Evolutionary conservation across 305 asterid genomes (phyloP).

Genomic region (Fraxinus floribunda): DNA sequence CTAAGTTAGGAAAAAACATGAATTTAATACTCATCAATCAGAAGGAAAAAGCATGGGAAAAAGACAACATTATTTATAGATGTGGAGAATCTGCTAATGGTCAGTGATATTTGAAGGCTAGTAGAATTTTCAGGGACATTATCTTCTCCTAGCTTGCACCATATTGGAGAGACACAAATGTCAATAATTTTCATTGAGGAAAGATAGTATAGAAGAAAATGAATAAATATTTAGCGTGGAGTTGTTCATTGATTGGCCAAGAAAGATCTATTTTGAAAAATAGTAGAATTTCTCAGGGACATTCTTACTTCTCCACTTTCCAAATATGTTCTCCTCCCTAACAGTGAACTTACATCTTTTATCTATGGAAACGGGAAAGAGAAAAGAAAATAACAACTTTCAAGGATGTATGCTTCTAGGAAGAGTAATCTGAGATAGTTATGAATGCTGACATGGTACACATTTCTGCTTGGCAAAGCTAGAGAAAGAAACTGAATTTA

Average conservation of each 20-base stretch:
- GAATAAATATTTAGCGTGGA: not conserved
- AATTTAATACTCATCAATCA: not conserved
- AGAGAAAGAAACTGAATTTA: not conserved
- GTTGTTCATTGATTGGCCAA: not conserved
- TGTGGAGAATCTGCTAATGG: not conserved
- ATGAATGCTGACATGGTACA: not conserved
- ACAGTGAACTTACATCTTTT: not conserved
- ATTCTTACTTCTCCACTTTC: not conserved
- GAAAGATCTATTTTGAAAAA: not conserved
- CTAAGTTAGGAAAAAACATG: not conserved
- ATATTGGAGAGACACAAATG: not conserved
- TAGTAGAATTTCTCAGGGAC: slow-evolving; percentile 2
- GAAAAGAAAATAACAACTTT: not conserved
- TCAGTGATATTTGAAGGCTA: not conserved
- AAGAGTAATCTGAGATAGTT: not conserved
- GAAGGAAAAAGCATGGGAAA: not conserved
- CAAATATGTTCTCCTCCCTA: not conserved
- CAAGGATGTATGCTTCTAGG: not conserved
- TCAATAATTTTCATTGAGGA: not conserved
- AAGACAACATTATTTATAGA: not conserved
- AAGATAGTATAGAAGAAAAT: not conserved
- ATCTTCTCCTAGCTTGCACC: not conserved
- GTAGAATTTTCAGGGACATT: not conserved
- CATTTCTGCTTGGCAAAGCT: not conserved
- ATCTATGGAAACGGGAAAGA: not conserved